Conservation (phyloP, 176 grass and related monocot species). For the Urochloa ruziziensis region DNA sequence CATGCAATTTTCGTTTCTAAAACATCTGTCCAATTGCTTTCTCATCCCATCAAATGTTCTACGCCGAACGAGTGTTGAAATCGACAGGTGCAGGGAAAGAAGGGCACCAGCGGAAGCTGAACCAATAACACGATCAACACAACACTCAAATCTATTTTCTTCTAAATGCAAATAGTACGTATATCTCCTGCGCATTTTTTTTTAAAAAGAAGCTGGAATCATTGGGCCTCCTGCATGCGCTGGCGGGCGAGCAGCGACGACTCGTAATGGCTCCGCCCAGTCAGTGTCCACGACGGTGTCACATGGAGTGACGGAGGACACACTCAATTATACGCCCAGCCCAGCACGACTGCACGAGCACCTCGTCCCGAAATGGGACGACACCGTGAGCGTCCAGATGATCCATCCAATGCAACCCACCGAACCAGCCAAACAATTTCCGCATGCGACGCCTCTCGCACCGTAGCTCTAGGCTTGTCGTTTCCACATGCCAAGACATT, state of each 20-base stretch:
- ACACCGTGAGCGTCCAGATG: background rate
- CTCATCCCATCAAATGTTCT: too few species aligned
- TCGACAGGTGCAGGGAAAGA: too few species aligned
- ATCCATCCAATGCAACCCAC: background rate
- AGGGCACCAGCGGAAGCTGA: too few species aligned
- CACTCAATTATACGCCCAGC: background rate
- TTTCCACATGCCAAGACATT: background rate
- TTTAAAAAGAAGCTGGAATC: too few species aligned
- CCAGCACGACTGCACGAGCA: background rate
- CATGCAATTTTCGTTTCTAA: background rate
- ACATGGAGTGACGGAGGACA: constrained; percentile 4
- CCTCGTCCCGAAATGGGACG: background rate
- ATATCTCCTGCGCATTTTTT: too few species aligned
- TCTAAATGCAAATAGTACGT: too few species aligned
- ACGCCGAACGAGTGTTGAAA: too few species aligned
- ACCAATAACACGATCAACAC: too few species aligned
- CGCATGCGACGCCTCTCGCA: background rate
- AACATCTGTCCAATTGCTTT: background rate
- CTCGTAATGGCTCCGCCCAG: background rate
- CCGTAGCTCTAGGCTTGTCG: background rate
- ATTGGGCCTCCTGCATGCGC: background rate
- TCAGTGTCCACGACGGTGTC: background rate
- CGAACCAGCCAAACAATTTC: background rate
- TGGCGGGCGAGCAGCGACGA: background rate
- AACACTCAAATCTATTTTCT: background rate